A percentile compares a stretch with the other conserved stretches of the same genome.
Conservation (phyloP, 2,329 filamentous ascomycete genomes). For the Lojkania enalia region DNA sequence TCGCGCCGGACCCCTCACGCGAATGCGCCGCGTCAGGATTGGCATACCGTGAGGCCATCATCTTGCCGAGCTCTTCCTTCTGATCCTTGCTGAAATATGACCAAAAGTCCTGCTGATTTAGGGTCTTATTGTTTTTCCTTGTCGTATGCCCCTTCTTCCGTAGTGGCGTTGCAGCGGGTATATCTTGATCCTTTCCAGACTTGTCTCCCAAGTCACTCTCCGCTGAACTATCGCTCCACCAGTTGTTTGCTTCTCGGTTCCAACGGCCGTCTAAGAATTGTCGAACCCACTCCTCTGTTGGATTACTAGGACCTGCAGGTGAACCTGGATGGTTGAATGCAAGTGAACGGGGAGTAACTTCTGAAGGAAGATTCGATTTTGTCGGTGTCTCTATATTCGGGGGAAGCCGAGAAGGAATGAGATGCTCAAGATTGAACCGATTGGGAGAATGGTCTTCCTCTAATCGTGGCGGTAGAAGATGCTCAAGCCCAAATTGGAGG, state of each 20-base stretch:
- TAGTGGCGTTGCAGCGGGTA: slow-evolving; percentile 6
- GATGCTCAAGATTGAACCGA: slow-evolving; percentile 44
- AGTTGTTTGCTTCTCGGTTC: slow-evolving; percentile 73
- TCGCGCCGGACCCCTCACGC: slow-evolving; percentile 30
- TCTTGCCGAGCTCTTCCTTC: slow-evolving; percentile 45
- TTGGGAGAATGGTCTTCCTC: slow-evolving; percentile 38
- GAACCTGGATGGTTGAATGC: slow-evolving; percentile 15
- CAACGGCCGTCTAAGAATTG: slow-evolving; percentile 75
- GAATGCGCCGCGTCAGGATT: slow-evolving; percentile 41
- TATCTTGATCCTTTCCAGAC: slow-evolving; percentile 14
- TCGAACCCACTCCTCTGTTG: slow-evolving; percentile 82
- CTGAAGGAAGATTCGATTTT: slow-evolving; percentile 21
- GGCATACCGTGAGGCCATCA: slow-evolving; percentile 47
- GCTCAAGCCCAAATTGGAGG: slow-evolving; percentile 12
- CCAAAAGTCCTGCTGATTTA: slow-evolving; percentile 57
- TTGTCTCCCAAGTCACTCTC: slow-evolving; percentile 60
- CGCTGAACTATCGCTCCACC: slow-evolving; percentile 75
- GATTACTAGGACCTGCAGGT: slow-evolving; percentile 44
- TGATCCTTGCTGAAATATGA: slow-evolving; percentile 45
- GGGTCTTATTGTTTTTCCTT: slow-evolving; percentile 50
- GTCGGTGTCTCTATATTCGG: slow-evolving; percentile 31
- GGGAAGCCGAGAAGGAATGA: slow-evolving; percentile 43
- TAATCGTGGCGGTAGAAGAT: slow-evolving; percentile 34
- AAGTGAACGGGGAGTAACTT: slow-evolving; percentile 30
- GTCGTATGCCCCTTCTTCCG: slow-evolving; percentile 46